Evolutionary conservation across 2,329 filamentous ascomycete genomes (phyloP), one percentile per base, ranked within the genome.

Genomic region (Magnaporthiopsis incrustans): DNA sequence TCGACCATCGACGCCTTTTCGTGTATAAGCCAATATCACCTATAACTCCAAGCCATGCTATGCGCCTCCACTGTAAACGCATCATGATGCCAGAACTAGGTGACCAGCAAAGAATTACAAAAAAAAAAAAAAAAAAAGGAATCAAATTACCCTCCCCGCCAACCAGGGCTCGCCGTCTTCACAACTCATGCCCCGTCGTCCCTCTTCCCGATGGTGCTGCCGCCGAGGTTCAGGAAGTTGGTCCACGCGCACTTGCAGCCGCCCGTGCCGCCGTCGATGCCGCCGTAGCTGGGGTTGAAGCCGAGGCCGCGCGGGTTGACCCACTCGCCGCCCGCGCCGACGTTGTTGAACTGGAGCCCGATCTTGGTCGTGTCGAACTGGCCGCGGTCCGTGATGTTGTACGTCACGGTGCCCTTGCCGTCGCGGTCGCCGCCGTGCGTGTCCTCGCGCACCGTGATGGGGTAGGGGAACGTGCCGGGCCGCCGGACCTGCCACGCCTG

Each of bases 401-500:
- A 82, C 60, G 79, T 78, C 75, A 82, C 87, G 2, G 82, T 75
- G 57, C 81, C 76, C 74, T 89, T 89, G 68, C 73, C 73, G 15
- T 70, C 69, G 8, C 76, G 73, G 69, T 84, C 72, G 18, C 86
- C 86, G 57, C 86, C 86, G 69, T 89, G 86, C 59, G 84, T 83
- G 72, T 89, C 86, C 66, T 83, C 78, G 25, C 79, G 82, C 59
- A 89, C 73, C 4, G 85, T 88, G 57, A 87, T 78, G 0, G 86
- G 86, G 68, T 87, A 89, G 2, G 86, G 86, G 74, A 89, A 86
- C 4, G 82, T 82, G 10, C 85, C 85, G 0, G 85, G 85, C 53
- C 61, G 30, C 50, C 61, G 61, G 27, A 33, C 27, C 61, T 57
- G 10, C 50, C 53, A 18, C 4, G 44, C 77, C 61, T 86, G 80